Evolutionary conservation across 169 alveolate species (phyloP).

Genomic region (Plasmodium gonderi): DNA sequence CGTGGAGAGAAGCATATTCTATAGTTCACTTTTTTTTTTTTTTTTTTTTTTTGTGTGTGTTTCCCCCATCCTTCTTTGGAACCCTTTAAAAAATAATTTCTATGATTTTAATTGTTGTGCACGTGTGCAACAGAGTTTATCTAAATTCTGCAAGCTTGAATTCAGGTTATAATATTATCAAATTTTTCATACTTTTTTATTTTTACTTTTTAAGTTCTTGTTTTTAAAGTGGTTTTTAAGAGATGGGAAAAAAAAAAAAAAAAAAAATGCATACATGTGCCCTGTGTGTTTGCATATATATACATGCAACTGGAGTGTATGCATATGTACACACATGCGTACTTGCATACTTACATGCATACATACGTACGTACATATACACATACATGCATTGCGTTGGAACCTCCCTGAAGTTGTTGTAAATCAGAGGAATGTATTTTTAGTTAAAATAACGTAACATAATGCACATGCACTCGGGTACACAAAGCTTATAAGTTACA

Average conservation of each 20-base stretch:
- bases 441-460: not conserved
- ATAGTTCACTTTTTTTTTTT: not conserved
- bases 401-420: not conserved
- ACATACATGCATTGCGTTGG: not conserved
- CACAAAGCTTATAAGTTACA: not conserved
- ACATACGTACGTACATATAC: not conserved
- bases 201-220: not conserved
- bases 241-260: not conserved
- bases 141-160: not conserved
- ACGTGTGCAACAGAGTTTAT: too few relatives aligned
- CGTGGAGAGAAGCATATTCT: not conserved
- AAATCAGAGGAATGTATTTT: too few relatives aligned
- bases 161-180: not conserved
- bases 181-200: not conserved
- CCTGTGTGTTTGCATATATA: not conserved
- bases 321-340: not conserved
- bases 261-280: conserved; percentile 28
- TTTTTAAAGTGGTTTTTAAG: too few relatives aligned
- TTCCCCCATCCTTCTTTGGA: too few relatives aligned
- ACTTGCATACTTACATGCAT: not conserved
- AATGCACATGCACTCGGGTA: not conserved
- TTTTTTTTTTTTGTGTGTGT: not conserved
- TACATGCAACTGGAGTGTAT: not conserved
- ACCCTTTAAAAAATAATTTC: not conserved
- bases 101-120: not conserved